Base-by-base conservation (phyloP, 768 basidiomycete species). In the Mycena polygramma region DNA sequence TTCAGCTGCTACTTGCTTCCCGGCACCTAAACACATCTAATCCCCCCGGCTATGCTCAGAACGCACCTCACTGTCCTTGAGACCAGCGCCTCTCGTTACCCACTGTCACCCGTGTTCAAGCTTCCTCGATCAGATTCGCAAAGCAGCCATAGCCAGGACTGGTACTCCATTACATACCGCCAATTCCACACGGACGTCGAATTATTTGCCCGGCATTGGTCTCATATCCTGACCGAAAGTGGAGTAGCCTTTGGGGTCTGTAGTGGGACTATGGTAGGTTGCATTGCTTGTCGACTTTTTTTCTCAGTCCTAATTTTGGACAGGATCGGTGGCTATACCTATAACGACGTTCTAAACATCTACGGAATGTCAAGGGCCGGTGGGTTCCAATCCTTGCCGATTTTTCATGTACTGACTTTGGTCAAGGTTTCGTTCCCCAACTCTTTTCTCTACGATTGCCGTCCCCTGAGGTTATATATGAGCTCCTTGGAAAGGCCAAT, bases 281-380 rank as follows among this genome's bases (percentile, higher is more conserved):
- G 19, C 49, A n/a, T 35, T 39, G 37, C 39, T 61, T 24, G 65
- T 61, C 19, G 35, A 36, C 41, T 5, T 8, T 39, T n/a, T 74
- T 59, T 36, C 30, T 20, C 13, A n/a, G 59, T 57, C 61, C 69
- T 75, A 46, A 70, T 61, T 66, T 69, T 70, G 13, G 66, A 7
- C 61, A 92, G 91, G 91, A 79, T 92, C 15, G 83, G 86, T 24
- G 91, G 91, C 13, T 87, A 87, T 78, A 83, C 87, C 35, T 92
- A 92, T 76, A 78, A 81, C 39, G 91, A 92, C 73, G 86, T 88
- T 41, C 79, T 91, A 37, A 85, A 89, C 64, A 87, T 92, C 69
- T 91, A 91, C 73, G 88, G 87, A 57, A 79, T 92, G 66, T 86
- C 89, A 5, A 82, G 90, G 72, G 90, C 90, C n/a, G 90, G 67